Conservation (phyloP, 176 grass and related monocot genomes). For the Oryza glaberrima region DNA sequence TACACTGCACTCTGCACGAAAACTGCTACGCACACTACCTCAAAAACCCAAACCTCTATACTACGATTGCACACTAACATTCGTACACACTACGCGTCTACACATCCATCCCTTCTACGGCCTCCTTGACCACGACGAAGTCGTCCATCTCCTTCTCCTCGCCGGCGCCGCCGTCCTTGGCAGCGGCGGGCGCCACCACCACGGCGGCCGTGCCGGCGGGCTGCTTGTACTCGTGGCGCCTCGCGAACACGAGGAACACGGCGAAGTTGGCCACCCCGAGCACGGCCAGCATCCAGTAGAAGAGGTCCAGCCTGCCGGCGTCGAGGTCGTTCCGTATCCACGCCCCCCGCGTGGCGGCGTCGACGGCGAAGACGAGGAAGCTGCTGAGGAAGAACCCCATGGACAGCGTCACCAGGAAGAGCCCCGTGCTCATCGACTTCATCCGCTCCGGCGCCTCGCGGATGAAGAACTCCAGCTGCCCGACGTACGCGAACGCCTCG, state of each 20-base stretch:
- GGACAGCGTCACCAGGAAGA: conserved; percentile 65
- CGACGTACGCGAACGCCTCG: conserved; percentile 82
- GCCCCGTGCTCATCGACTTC: conserved; percentile 75
- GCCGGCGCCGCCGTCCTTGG: not conserved
- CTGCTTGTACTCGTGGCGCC: conserved; percentile 63
- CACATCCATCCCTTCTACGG: conserved; percentile 63
- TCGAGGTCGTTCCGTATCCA: conserved; percentile 72
- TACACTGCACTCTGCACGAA: not conserved
- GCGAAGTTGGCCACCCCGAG: conserved; percentile 64
- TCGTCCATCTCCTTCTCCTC: conserved; percentile 45
- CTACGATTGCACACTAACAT: not conserved
- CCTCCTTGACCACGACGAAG: conserved; percentile 48
- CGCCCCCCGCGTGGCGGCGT: conserved; percentile 29
- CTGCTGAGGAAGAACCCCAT: conserved; percentile 76
- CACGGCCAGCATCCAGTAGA: conserved; percentile 75
- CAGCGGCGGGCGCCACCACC: conserved; percentile 27
- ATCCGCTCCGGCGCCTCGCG: conserved; percentile 66
- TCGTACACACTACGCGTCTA: conserved; percentile 24
- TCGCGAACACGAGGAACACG: conserved; percentile 54
- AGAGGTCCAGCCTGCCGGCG: conserved; percentile 57
- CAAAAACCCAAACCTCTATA: not conserved
- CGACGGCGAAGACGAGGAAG: conserved; percentile 60
- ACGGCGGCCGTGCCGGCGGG: conserved; percentile 5
- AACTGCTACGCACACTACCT: not conserved
- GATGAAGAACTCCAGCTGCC: conserved; percentile 84